These are phyloP conservation scores for Rhodomyrtus tomentosa DNA, from an alignment of 345 rosid genomes.

Conservation along the genomic window DNA sequence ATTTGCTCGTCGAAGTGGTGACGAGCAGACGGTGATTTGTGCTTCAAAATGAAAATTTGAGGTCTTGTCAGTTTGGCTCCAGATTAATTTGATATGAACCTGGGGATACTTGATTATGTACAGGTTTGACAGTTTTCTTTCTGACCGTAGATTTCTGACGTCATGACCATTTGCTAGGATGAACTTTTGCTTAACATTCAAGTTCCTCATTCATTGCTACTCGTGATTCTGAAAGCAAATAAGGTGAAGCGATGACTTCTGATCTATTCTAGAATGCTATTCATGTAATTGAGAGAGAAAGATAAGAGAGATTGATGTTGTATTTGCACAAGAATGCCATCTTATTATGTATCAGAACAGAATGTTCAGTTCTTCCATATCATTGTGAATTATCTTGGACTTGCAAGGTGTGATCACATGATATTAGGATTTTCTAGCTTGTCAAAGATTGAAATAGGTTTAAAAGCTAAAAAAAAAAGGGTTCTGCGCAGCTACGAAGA, in stretches of 20 bases:
- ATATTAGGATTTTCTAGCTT: not conserved
- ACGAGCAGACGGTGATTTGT: not conserved
- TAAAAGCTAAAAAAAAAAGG: no score
- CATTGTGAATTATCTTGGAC: not conserved
- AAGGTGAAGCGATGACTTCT: not conserved
- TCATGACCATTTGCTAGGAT: not conserved
- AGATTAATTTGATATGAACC: not conserved
- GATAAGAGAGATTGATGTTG: not conserved
- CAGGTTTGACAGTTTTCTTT: not conserved
- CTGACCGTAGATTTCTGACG: not conserved
- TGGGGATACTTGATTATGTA: not conserved
- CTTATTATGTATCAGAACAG: not conserved
- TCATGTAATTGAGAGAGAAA: not conserved
- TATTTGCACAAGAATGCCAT: not conserved
- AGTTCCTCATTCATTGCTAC: not conserved
- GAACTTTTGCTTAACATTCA: not conserved
- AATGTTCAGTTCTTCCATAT: not conserved
- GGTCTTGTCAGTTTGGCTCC: not conserved
- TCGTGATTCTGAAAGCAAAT: not conserved
- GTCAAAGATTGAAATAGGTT: not conserved
- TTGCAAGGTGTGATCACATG: not conserved
- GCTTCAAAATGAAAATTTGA: not conserved
- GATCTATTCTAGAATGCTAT: not conserved
- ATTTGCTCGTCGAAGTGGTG: not conserved
- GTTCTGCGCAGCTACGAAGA: not conserved